Percentiles rank a stretch among this genome's conserved stretches.
Conservation (phyloP, 2,329 filamentous ascomycete species). For the Aspergillus glaucus region DNA sequence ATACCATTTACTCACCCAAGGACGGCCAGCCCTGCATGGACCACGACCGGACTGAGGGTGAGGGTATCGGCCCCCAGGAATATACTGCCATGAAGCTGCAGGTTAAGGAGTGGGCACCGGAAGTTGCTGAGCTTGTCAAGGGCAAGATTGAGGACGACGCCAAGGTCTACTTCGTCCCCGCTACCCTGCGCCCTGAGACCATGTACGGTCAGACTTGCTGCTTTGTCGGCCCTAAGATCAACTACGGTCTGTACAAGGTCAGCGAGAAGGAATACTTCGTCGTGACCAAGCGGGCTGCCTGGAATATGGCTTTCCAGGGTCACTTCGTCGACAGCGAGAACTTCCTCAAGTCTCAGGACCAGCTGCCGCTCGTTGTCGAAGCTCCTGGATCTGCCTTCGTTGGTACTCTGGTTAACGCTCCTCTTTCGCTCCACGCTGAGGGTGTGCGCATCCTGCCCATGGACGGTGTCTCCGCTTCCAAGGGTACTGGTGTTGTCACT, state of each 20-base stretch:
- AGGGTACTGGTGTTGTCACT: slow-evolving; percentile 94
- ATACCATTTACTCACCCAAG: slow-evolving; percentile 89
- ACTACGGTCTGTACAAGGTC: slow-evolving; percentile 81
- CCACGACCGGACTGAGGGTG: slow-evolving; percentile 74
- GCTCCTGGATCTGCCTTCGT: slow-evolving; percentile 73
- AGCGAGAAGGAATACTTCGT: slow-evolving; percentile 75
- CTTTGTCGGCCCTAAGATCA: slow-evolving; percentile 85
- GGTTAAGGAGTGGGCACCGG: slow-evolving; percentile 80
- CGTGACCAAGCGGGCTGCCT: slow-evolving; percentile 72
- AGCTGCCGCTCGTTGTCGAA: slow-evolving; percentile 67
- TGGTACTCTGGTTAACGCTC: slow-evolving; percentile 83
- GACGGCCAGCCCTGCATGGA: slow-evolving; percentile 84
- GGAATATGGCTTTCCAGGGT: slow-evolving; percentile 95
- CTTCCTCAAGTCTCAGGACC: slow-evolving; percentile 57
- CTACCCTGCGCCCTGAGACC: slow-evolving; percentile 89
- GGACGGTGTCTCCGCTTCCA: slow-evolving; percentile 84
- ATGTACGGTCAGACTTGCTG: slow-evolving; percentile 98
- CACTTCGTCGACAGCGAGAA: slow-evolving; percentile 57
- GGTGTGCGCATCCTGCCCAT: slow-evolving; percentile 88
- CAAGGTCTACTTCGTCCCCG: slow-evolving; percentile 82
- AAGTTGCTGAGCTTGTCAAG: slow-evolving; percentile 64
- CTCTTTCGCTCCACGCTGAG: slow-evolving; percentile 75
- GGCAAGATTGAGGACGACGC: slow-evolving; percentile 72
- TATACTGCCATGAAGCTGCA: slow-evolving; percentile 90
- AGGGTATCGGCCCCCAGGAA: slow-evolving; percentile 79